Conservation (phyloP, 495 filamentous ascomycete genomes). For the Penicillium mononematosum region DNA sequence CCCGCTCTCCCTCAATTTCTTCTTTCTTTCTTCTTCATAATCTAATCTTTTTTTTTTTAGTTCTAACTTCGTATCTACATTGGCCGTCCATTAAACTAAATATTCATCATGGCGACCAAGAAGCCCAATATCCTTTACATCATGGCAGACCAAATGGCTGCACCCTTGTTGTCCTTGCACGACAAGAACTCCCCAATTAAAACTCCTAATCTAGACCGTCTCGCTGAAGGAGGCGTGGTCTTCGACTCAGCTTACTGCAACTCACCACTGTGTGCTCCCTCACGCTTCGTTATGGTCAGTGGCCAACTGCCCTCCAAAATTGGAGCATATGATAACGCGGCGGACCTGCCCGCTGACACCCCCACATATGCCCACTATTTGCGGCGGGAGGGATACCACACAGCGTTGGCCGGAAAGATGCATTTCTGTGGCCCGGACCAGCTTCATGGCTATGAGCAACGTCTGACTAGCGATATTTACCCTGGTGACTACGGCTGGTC, state of each 20-base stretch:
- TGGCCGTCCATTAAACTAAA: conserved; percentile 31
- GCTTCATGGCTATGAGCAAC: conserved; percentile 83
- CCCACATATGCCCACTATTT: conserved; percentile 90
- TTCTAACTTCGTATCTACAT: conserved; percentile 5
- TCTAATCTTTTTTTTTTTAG: not conserved
- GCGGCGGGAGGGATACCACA: conserved; percentile 80
- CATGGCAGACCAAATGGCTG: conserved; percentile 91
- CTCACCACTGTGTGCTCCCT: conserved; percentile 83
- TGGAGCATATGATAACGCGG: conserved; percentile 82
- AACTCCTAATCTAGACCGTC: conserved; percentile 79
- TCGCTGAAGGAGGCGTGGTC: conserved; percentile 73
- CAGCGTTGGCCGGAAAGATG: conserved; percentile 90
- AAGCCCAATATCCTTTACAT: conserved; percentile 80
- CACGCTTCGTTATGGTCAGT: conserved; percentile 84
- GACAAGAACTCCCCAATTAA: conserved; percentile 76
- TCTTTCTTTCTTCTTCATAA: conserved; percentile 2
- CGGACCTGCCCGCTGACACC: conserved; percentile 67
- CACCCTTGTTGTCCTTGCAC: conserved; percentile 79
- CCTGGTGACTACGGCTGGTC: conserved; percentile 88
- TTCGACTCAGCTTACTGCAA: conserved; percentile 91
- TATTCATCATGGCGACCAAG: conserved; percentile 48
- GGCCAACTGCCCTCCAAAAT: conserved; percentile 85
- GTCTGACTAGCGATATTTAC: conserved; percentile 89
- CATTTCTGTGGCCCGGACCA: conserved; percentile 88
- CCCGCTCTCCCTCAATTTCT: conserved; percentile 1